Evolutionary conservation across 805 yeast genomes (phyloP), one percentile per base, ranked within the genome.

Genomic region (Metschnikowia borealis): DNA sequence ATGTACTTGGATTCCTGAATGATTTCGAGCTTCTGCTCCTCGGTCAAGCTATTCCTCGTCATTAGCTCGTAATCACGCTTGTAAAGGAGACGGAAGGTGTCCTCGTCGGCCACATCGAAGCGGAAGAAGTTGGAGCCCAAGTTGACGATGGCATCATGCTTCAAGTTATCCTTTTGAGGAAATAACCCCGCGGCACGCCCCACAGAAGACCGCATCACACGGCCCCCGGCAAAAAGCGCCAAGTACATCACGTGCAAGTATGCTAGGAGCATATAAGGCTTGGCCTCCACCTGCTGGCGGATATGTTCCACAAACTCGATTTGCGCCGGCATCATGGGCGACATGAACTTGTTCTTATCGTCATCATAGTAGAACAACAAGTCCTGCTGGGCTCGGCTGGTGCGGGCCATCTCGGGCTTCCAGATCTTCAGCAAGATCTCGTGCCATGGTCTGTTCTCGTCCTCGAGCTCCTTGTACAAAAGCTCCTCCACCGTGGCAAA

Each of bases 221-320:
- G 75, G 15, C 95, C 96, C 46, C 96, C 96, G 1, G 96, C 96
- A 70, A 88, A 88, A 46, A 88, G 75, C 0, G 94, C 96, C 62
- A 88, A 70, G 67, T 88, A 88, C 81, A 88, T 77, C 44, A 87
- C 94, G 64, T 88, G 96, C 71, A 89, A 81, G 66, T 88, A 88
- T 5, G 96, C 94, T 43, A 88, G 71, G 35, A 88, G 66, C 18
- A 87, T 66, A 57, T 85, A 80, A 6, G 96, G 96, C 61, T 84
- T 83, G 41, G 78, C 82, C 39, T 62, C 62, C 34, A 85, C 78
- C 7, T 74, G 75, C 44, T 68, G 63, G 36, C 72, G 68, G 49
- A 88, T 85, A 62, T 85, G 89, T 36, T 83, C 65, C 31, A 75
- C 77, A 59, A 84, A 86, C 35, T 70, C 81, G 39, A 81, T 80